phyloP scores from a whole-genome alignment of 2,329 filamentous ascomycete species.

The Teratosphaeriaceae sp. region DNA sequence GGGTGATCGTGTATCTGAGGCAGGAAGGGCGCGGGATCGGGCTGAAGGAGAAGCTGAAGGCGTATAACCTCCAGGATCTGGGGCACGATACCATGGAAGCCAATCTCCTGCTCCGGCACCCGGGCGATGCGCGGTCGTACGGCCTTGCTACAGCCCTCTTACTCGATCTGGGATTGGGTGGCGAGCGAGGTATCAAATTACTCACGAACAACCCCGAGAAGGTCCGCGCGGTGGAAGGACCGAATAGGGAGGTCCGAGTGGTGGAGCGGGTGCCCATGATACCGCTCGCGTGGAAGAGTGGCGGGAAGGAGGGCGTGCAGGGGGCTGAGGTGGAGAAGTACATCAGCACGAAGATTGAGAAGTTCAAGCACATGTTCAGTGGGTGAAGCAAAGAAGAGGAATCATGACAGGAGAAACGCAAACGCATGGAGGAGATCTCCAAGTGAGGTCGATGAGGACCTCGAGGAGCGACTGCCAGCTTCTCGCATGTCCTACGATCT shows the following conservation, averaged over 20 bases:
- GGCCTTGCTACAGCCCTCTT: constrained; percentile 95
- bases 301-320: constrained; percentile 69
- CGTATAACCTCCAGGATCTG: constrained; percentile 94
- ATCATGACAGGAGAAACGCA: too few relatives aligned
- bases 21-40: constrained; percentile 97
- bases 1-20: constrained; percentile 90
- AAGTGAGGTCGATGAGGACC: too few relatives aligned
- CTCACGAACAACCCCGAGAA: constrained; percentile 98
- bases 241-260: constrained; percentile 78
- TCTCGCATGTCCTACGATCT: too few relatives aligned
- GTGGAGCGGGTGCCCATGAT: constrained; percentile 93
- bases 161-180: constrained; percentile 67
- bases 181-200: constrained; percentile 66
- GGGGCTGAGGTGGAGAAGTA: constrained; percentile 91
- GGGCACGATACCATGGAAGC: constrained; percentile 98
- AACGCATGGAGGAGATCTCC: too few relatives aligned
- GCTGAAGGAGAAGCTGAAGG: constrained; percentile 90
- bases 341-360: constrained; percentile 73
- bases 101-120: constrained; percentile 83
- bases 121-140: constrained; percentile 90
- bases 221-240: constrained; percentile 87
- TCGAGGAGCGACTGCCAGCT: too few relatives aligned
- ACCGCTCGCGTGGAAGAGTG: constrained; percentile 81
- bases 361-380: constrained; percentile 47
- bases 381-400: constrained; percentile 8